Base-by-base conservation (phyloP, 306 rosid species). In the Cucurbita pepo region DNA sequence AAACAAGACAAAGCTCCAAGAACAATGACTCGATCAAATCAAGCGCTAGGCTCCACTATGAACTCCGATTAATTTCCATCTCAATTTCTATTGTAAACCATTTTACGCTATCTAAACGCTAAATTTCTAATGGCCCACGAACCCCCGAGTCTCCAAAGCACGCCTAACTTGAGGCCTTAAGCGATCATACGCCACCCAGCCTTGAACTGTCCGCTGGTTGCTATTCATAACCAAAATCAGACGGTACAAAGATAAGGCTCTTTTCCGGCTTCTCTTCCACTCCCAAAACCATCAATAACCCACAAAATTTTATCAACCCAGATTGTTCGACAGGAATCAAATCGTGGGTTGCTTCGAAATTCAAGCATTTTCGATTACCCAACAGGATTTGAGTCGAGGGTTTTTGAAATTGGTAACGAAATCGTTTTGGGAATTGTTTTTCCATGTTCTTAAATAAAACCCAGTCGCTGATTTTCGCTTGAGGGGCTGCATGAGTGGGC, bases 401-500 rank as follows among this genome's bases (percentile, higher is more conserved):
- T 40, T 14, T 43, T 72, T 56, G 41, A 8, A 2, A 18, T 73
- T 73, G 55, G 37, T 47, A 2, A 18, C 5, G 59, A 30, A 59
- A 36, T n/a, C 44, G 44, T 74, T 59, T 6, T 19, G 45, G 77
- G 18, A 34, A 13, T 12, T 47, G 11, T 25, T 47, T 10, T 47
- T 25, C 48, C 11, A 74, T 59, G 77, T 57, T 5, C 3, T 59
- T 45, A 0, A 58, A 47, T 55, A 41, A 55, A 69, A 40, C 76
- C 77, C 71, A 60, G 76, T 66, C 22, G 62, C 36, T 60, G 74
- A 69, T 62, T 76, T 38, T 76, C 21, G 47, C 81, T 64, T 59
- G 69, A 67, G 80, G 64, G 89, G 72, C 91, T 90, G 99, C 92
- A 90, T 89, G 99, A 95, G 91, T 84, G 80, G 85, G 86, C 67